Evolutionary conservation across 768 basidiomycete genomes (phyloP), one percentile per base, ranked within the genome.

Genomic region (Leucosporidium scottii): DNA sequence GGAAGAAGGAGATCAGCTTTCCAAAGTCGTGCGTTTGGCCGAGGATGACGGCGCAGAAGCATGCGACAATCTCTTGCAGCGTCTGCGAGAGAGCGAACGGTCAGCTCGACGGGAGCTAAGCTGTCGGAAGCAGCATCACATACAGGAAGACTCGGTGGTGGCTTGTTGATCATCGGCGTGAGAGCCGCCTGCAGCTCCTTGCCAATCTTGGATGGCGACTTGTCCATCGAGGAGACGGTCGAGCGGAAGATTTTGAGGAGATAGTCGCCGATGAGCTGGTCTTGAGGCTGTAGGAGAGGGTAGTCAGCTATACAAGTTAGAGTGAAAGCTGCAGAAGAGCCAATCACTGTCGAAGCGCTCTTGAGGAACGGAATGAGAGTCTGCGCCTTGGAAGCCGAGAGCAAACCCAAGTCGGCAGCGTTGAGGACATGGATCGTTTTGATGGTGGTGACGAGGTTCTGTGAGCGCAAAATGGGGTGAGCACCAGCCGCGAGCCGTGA

Each of bases 111-210:
- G 34, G 21, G 62, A 1, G 4, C 2, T 13, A 51, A n/a, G 18
- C 53, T 10, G 47, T 3, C 13, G n/a, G 31, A n/a, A 15, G 8
- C 21, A 28, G n/a, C 15, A 13, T 4, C 30, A 25, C 69, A n/a
- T 18, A 72, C 59, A 3, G 30, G 20, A 15, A 59, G 47, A 55
- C 59, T 70, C 9, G 62, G 23, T 7, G 68, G 50, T 18, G 69
- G 92, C 74, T 90, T 91, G 73, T 90, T 82, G 51, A 99, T 87
- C 93, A 98, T 93, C 0, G 90, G 89, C 71, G 94, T 85, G 17
- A 98, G 81, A 10, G 85, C 83, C 8, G 81, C 77, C 73, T 94
- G 92, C 23, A 99, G 81, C 61, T 93, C 90, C 49, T 86, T 84
- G 0, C 89, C 92, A 75, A 98, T 97, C 73, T 88, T 92, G 18